phyloP scores from a whole-genome alignment of 352 stramenopile genomes.

The Globisporangium splendens region DNA sequence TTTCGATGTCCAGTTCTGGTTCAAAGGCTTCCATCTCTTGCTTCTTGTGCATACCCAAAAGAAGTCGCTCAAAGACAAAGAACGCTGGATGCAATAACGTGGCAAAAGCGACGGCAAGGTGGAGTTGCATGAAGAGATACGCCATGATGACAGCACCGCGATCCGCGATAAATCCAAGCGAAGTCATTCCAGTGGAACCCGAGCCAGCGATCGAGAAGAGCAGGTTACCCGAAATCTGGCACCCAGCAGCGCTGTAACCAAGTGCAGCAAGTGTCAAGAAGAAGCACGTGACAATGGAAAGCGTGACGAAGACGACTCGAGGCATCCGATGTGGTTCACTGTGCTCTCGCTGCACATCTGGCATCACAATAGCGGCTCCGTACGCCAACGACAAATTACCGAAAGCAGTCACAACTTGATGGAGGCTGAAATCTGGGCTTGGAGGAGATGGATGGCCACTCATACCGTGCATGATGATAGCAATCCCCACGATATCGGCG shows the following conservation, averaged over 20 bases:
- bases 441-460: constrained; percentile 25
- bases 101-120: constrained; percentile 46
- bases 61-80: constrained; percentile 39
- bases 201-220: constrained; percentile 42
- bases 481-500: constrained; percentile 34
- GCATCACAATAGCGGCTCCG: constrained; percentile 42
- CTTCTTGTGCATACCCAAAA: constrained; percentile 38
- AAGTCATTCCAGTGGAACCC: constrained; percentile 13
- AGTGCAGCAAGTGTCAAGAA: constrained; percentile 33
- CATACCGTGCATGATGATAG: constrained; percentile 29
- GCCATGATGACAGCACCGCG: constrained; percentile 33
- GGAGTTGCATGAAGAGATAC: constrained; percentile 48
- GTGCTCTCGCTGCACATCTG: constrained; percentile 42
- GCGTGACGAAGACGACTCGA: constrained; percentile 36
- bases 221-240: constrained; percentile 50
- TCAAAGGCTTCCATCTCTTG: neutral
- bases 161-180: constrained; percentile 33
- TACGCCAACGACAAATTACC: constrained; percentile 56
- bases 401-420: constrained; percentile 39
- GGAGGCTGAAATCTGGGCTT: constrained; percentile 30
- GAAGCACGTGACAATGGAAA: constrained; percentile 32
- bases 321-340: constrained; percentile 43
- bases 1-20: neutral
- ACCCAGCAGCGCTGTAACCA: constrained; percentile 31
- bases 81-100: constrained; percentile 40